Conservation (phyloP, 2,329 filamentous ascomycete genomes). For the Ceratocystis eucalypticola region DNA sequence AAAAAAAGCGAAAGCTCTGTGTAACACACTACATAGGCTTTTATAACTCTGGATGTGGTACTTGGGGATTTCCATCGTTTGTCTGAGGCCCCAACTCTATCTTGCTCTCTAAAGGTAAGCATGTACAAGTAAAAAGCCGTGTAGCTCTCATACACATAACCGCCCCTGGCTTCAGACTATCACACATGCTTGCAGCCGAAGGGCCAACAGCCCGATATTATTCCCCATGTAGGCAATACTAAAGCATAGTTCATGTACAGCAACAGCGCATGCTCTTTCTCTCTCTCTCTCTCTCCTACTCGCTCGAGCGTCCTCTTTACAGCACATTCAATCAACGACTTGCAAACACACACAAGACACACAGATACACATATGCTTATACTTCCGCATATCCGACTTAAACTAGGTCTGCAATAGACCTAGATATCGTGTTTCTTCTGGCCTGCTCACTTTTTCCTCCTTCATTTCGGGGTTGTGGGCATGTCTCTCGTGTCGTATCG, state of each 20-base stretch:
- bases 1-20: neutral
- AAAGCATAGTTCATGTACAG: neutral
- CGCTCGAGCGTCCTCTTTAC: too few relatives aligned
- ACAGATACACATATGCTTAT: too few relatives aligned
- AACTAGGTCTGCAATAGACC: neutral
- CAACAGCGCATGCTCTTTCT: neutral
- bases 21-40: neutral
- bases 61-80: neutral
- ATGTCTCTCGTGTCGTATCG: neutral
- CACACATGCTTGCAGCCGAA: neutral
- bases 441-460: neutral
- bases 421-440: neutral
- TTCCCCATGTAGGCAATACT: neutral
- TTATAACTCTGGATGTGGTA: neutral
- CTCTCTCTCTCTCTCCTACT: neutral
- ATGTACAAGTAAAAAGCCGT: too few relatives aligned
- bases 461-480: neutral
- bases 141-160: too few relatives aligned
- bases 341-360: too few relatives aligned
- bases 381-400: neutral
- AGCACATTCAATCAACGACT: too few relatives aligned
- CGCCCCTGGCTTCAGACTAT: neutral
- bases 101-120: too few relatives aligned
- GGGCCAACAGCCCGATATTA: neutral
- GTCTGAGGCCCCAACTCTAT: neutral